Conservation (phyloP, 2,329 filamentous ascomycete genomes). For the Fonsecaea pedrosoi region DNA sequence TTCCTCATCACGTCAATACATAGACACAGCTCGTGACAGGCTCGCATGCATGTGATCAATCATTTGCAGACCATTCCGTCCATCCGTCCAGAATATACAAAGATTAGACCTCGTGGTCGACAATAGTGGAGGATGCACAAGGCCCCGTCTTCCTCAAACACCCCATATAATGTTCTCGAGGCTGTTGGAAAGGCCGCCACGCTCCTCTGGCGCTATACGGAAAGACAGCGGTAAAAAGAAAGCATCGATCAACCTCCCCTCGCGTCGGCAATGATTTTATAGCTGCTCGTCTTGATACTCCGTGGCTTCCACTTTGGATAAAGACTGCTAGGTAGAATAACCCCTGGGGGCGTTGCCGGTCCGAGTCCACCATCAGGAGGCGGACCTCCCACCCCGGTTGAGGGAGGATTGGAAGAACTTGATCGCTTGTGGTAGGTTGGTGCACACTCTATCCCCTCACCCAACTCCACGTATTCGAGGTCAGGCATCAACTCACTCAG, state of each 20-base stretch:
- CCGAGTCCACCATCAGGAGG: constrained; percentile 3
- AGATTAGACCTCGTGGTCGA: neutral
- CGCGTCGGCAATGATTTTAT: constrained; percentile 51
- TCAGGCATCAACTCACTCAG: constrained; percentile 66
- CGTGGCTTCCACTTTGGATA: constrained; percentile 49
- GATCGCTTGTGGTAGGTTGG: constrained; percentile 10
- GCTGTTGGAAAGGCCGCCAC: neutral
- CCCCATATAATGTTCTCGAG: neutral
- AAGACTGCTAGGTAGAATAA: constrained; percentile 40
- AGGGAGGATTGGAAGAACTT: constrained; percentile 14
- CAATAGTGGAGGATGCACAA: neutral
- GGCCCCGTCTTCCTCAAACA: neutral
- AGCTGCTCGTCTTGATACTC: constrained; percentile 50
- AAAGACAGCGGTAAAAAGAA: neutral
- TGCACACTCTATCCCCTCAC: constrained; percentile 62
- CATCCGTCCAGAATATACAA: neutral
- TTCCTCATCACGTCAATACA: constrained; percentile 1
- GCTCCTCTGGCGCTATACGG: neutral
- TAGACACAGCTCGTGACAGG: neutral
- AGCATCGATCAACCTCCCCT: constrained; percentile 30
- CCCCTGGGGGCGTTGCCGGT: neutral
- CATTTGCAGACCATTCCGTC: neutral
- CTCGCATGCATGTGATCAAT: neutral
- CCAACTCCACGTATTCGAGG: constrained; percentile 66
- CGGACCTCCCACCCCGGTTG: constrained; percentile 10